A percentile compares a stretch with the other conserved stretches of the same genome.
Conservation (phyloP, 305 asterid species). For the Salvia sclarea region DNA sequence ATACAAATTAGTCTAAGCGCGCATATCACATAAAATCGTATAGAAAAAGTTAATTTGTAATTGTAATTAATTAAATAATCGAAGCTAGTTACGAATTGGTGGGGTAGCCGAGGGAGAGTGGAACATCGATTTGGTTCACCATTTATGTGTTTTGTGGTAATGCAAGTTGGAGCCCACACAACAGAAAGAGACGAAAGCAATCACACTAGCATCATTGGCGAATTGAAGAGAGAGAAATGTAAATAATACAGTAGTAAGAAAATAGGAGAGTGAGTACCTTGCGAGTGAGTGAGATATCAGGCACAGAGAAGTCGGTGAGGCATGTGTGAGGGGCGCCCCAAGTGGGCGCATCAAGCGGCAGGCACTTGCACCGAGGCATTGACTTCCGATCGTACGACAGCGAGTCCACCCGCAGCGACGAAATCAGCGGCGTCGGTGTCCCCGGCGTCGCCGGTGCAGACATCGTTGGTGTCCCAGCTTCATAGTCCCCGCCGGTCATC, state of each 20-base stretch:
- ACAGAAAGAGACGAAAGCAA: conserved; percentile 12
- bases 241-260: not conserved
- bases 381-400: conserved; percentile 79
- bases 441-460: conserved; percentile 93
- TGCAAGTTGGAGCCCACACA: not conserved
- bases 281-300: conserved; percentile 87
- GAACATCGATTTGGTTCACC: conserved; percentile 4
- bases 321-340: conserved; percentile 85
- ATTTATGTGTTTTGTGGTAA: not conserved
- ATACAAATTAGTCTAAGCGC: not conserved
- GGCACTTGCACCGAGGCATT: conserved; percentile 92
- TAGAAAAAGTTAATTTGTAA: too few relatives aligned
- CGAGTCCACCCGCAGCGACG: conserved; percentile 70
- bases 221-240: not conserved
- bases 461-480: conserved; percentile 43
- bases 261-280: conserved; percentile 46
- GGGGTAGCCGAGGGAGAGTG: not conserved
- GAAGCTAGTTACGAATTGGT: not conserved
- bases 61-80: not conserved
- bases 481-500: conserved; percentile 59
- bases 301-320: conserved; percentile 58
- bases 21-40: too few relatives aligned
- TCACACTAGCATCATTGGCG: not conserved
- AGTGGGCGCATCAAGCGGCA: conserved; percentile 65
- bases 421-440: conserved; percentile 75